These are phyloP conservation scores for Uromyces viciae-fabae DNA, from an alignment of 1,284 basidiomycete genomes.

Conservation along the genomic window DNA sequence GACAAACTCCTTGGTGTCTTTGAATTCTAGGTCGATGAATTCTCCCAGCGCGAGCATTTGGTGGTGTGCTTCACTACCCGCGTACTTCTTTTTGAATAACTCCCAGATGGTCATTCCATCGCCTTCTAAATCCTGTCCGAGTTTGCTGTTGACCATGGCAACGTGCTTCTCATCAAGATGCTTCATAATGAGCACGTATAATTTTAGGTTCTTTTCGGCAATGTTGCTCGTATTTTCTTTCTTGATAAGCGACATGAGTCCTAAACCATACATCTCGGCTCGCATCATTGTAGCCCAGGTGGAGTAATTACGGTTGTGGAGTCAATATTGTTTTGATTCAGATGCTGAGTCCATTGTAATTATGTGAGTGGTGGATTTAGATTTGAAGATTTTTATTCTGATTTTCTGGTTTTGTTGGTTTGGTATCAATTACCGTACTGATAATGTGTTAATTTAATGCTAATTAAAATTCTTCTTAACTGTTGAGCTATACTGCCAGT, in stretches of 20 bases:
- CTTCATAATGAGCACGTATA: neutral
- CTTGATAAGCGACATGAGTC: neutral
- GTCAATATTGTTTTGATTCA: neutral
- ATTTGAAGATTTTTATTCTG: neutral
- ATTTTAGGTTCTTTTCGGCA: neutral
- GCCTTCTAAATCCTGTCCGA: neutral
- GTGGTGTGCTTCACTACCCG: neutral
- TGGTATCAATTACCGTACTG: neutral
- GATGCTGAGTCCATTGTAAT: neutral
- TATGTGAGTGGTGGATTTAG: neutral
- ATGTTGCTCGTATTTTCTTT: neutral
- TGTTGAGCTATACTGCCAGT: no score
- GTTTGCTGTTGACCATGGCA: neutral
- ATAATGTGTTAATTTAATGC: neutral
- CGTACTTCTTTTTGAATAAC: neutral
- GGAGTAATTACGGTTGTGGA: neutral
- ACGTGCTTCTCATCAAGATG: neutral
- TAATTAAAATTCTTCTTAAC: no score
- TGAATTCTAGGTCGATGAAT: neutral
- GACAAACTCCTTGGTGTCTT: neutral
- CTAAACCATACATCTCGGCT: neutral
- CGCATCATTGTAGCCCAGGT: neutral
- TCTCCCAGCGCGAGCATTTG: neutral
- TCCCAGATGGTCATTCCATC: neutral
- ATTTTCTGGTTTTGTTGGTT: neutral